Conservation (phyloP, 306 rosid species). For the Lathyrus sativus region DNA sequence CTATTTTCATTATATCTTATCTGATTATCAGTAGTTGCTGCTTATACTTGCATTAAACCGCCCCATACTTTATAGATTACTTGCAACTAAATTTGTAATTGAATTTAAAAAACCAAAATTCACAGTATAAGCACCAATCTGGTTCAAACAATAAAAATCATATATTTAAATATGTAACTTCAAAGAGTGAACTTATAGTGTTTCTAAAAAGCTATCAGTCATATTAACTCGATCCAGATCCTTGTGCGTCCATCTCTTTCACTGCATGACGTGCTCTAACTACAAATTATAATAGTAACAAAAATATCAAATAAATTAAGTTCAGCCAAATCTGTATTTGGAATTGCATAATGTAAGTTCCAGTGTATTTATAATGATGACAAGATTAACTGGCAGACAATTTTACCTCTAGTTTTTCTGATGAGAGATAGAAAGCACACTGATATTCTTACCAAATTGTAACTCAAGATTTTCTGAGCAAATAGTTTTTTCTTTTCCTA, state of each 20-base stretch:
- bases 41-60: not conserved
- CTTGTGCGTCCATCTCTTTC: constrained; percentile 21
- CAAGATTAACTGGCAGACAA: no score
- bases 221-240: constrained; percentile 72
- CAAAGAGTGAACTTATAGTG: constrained; percentile 53
- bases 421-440: no score
- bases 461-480: constrained; percentile 36
- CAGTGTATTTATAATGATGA: no score
- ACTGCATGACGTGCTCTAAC: no score
- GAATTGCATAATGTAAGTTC: no score
- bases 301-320: no score
- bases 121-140: not conserved
- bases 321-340: no score
- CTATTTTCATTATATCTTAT: not conserved
- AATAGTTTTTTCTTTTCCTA: constrained; percentile 26
- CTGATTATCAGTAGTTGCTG: no score
- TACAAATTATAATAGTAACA: no score
- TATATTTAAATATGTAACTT: not conserved
- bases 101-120: constrained; percentile 12
- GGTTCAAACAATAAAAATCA: not conserved
- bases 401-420: no score
- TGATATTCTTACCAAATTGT: no score
- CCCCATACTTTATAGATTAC: no score
- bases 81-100: not conserved
- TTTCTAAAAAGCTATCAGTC: constrained; percentile 79